A percentile compares a stretch with the other conserved stretches of the same genome.
These are phyloP conservation scores for Scedosporium boydii DNA, from an alignment of 2,329 filamentous ascomycete species.

Conservation along the genomic window DNA sequence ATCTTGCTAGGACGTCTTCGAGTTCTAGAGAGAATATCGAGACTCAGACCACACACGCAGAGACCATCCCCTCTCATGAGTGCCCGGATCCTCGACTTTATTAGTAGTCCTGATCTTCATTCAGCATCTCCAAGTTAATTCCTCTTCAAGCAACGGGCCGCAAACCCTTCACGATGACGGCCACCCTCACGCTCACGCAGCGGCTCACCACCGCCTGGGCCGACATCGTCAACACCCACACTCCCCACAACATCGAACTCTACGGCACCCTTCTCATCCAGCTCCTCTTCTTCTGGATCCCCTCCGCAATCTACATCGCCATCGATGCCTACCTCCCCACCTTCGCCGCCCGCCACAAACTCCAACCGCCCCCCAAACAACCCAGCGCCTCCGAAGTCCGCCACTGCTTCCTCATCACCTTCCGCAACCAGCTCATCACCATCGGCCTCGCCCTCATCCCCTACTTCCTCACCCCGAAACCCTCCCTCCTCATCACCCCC, in stretches of 20 bases:
- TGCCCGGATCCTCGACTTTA: neutral
- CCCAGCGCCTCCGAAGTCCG: conserved; percentile 33
- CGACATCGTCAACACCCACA: conserved; percentile 15
- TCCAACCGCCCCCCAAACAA: conserved; percentile 41
- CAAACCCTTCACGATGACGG: neutral
- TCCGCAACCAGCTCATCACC: conserved; percentile 36
- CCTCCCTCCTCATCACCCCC: conserved; percentile 27
- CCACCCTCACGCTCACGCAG: neutral
- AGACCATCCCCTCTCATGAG: neutral
- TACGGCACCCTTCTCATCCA: conserved; percentile 29
- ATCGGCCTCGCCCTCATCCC: conserved; percentile 20
- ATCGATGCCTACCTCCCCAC: conserved; percentile 33
- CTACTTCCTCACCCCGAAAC: conserved; percentile 10
- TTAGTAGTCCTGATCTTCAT: neutral
- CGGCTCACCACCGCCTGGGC: conserved; percentile 11
- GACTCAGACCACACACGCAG: no score
- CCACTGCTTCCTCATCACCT: conserved; percentile 32
- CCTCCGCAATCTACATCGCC: conserved; percentile 28
- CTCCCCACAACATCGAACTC: conserved; percentile 27
- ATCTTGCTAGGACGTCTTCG: no score
- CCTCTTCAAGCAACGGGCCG: neutral
- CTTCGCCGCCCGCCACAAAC: conserved; percentile 42
- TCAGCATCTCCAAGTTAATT: no score
- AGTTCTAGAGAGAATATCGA: no score
- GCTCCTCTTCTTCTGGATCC: conserved; percentile 35